Evolutionary conservation across 495 filamentous ascomycete species (phyloP), one percentile per base, ranked within the genome.

Genomic region (Lasiosphaeria ovina): DNA sequence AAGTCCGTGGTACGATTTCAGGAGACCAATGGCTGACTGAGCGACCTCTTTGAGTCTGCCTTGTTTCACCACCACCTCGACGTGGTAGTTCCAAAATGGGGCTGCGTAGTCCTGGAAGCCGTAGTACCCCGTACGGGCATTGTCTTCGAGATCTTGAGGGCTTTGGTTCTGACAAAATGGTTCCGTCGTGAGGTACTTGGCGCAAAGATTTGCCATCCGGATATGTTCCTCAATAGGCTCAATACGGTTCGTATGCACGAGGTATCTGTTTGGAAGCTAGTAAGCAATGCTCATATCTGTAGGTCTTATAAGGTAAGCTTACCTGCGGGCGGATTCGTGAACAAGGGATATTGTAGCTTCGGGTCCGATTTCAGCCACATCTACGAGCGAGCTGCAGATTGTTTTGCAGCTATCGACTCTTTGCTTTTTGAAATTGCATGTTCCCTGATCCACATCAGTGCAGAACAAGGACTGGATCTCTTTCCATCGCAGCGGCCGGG

Each of bases 391-490:
- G 33, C 54, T 38, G 38, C 54, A 56, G 8, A 56, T 3, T 2
- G 17, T 11, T n/a, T 56, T 56, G 54, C 54, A 42, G 32, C 10
- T 45, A 44, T 56, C 54, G 12, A 56, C 5, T 6, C 54, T 8
- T n/a, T 38, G 35, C 8, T 56, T 56, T 10, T 56, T 40, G 36
- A 9, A 56, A 16, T 56, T 32, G 38, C 54, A 56, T 3, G 45
- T n/a, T 10, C 38, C 54, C 3, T 36, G 42, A 17, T 56, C 35
- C 3, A 11, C 33, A n/a, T 56, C 17, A 16, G 45, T 56, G 54
- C 54, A 56, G 17, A 56, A 56, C 17, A 5, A 44, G 4, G 54
- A 42, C 17, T 56, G 54, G 38, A 56, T 56, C n/a, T 45, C 54
- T 34, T 38, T 56, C 54, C 54, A 56, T 31, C 54, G 34, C n/a